Base-by-base conservation (phyloP, 805 yeast species). In the Ogataea thermomethanolica region DNA sequence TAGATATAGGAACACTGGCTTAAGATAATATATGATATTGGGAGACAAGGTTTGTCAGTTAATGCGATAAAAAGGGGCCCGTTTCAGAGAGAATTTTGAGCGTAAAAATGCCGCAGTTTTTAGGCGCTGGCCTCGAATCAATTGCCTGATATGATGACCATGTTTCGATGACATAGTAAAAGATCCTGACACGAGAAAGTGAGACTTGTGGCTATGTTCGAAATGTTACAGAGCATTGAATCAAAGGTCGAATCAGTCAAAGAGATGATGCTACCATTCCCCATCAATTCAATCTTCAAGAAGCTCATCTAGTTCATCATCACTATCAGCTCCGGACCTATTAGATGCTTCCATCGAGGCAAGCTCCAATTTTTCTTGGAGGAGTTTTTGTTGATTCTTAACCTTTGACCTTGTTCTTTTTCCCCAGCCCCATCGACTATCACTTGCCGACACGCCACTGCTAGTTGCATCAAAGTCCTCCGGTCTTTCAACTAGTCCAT, bases 391-490 rank as follows among this genome's bases (percentile, higher is more conserved):
- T 51, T 79, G 79, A 44, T 68, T 66, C 59, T 76, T 74, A 29
- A 76, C 77, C 43, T 69, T 70, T 48, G 69, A 67, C 66, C 90
- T 74, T 5, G 90, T 83, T 54, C 73, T 72, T 58, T 84, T 84
- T 40, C 93, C 93, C 88, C 89, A 84, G 22, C 93, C 91, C 68
- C 84, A 84, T 5, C 70, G 48, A 27, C 65, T 56, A 25, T 78
- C 78, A 34, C 67, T 60, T 23, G 65, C 70, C 25, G 58, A 53
- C 22, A 33, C 42, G 17, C 50, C 53, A 17, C 48, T 38, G 5
- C 39, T 20, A 13, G 37, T 40, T 17, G 43, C 48, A 5, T 35
- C 67, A 31, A 60, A 59, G 6, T 52, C 59, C 15, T 63, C 64
- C n/a, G 64, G 65, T 20, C 58, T 54, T 8, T 61, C 58, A n/a